Base-by-base conservation (phyloP, 768 basidiomycete species). In the Sarcomyxa edulis region DNA sequence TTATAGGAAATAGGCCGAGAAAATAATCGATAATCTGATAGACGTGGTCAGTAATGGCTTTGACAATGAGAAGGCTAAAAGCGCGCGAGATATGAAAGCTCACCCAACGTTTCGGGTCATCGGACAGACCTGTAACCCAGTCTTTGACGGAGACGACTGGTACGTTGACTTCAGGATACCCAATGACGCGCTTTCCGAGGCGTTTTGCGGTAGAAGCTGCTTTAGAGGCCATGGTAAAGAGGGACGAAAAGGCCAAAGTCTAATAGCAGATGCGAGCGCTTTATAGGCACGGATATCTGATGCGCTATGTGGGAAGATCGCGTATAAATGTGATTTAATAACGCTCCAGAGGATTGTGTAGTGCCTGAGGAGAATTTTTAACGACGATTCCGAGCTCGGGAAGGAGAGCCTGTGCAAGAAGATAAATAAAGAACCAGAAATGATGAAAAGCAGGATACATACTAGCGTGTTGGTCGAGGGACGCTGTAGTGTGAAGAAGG, bases 1-100 rank as follows among this genome's bases (percentile, higher is more conserved):
- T 19, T 54, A 96, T 86, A 0, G 93, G 93, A 60, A 96, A 95
- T 10, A 96, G 64, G 46, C 76, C 71, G 32, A 60, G 48, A 21
- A 90, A n/a, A 51, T 96, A 96, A 41, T 69, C 49, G 34, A 70
- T 57, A 26, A 71, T 52, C 87, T 92, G 47, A 15, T 18, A 28
- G 45, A 37, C 18, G 42, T 28, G 22, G 16, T 21, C 26, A 42
- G 41, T 16, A n/a, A n/a, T n/a, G n/a, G n/a, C n/a, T n/a, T n/a
- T n/a, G n/a, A n/a, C 40, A 42, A 45, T 30, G 19, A n/a, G 18
- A 22, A 22, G 33, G 23, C 20, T 28, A 44, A 39, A 37, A n/a
- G 20, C 20, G 31, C 34, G 10, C 19, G 24, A 19, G 24, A 21
- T 22, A 32, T 23, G 21, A 26, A 39, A 20, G 60, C 76, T 39